These are phyloP conservation scores for Euphorbia schlechtendalii DNA, from an alignment of 441 rosid genomes.

Conservation along the genomic window DNA sequence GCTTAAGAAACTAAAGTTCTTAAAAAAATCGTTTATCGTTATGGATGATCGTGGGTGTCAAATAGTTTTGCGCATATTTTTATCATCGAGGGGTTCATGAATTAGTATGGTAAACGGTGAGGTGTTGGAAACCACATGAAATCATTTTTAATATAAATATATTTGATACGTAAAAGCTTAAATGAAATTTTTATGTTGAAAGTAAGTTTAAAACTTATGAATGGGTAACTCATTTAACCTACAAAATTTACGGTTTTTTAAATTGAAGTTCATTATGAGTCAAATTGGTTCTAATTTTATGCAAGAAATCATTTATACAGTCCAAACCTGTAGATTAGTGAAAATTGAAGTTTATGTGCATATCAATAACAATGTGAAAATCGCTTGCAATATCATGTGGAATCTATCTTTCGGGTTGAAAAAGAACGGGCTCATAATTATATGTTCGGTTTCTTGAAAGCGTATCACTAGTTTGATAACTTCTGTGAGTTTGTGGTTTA, in stretches of 20 bases:
- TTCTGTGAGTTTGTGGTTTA: not conserved
- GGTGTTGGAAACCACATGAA: not conserved
- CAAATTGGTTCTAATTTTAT: not conserved
- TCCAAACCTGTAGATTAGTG: not conserved
- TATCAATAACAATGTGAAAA: not conserved
- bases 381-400: not conserved
- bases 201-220: too few species aligned
- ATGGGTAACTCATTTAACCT: not conserved
- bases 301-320: not conserved
- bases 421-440: not conserved
- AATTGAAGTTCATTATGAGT: not conserved
- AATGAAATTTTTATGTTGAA: too few species aligned
- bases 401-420: not conserved
- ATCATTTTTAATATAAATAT: not conserved
- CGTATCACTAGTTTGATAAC: not conserved
- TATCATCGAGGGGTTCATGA: not conserved
- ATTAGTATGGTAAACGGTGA: not conserved
- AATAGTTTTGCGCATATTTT: not conserved
- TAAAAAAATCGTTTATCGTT: not conserved
- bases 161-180: too few species aligned
- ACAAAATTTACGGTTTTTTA: not conserved
- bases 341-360: not conserved
- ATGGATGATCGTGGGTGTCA: not conserved
- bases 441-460: conserved; percentile 1
- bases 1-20: not conserved